Evolutionary conservation across 257 asterid species (phyloP).

Genomic region (Plantago major): DNA sequence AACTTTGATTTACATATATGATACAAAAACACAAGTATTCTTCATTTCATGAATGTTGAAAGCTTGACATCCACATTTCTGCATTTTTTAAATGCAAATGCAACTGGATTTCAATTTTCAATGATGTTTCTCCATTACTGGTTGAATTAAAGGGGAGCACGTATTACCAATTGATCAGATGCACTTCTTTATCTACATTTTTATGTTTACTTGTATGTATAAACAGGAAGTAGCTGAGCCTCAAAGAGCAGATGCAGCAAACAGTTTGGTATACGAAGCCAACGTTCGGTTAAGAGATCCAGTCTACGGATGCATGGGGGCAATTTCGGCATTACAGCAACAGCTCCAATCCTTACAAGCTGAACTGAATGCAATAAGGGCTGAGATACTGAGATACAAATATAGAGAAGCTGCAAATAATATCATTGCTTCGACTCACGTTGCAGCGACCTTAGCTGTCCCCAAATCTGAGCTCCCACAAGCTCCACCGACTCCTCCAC

Average conservation of each 20-base stretch:
- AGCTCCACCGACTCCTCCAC: conserved; percentile 63
- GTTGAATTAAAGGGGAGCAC: too few relatives aligned
- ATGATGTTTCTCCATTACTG: too few relatives aligned
- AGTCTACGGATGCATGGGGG: conserved; percentile 96
- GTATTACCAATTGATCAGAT: too few relatives aligned
- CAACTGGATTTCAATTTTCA: too few relatives aligned
- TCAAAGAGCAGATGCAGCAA: conserved; percentile 85
- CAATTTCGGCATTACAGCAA: conserved; percentile 75
- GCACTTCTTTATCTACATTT: too few relatives aligned
- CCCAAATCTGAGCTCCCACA: conserved; percentile 62
- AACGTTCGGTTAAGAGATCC: conserved; percentile 88
- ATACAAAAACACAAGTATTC: too few relatives aligned
- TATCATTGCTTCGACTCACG: conserved; percentile 49
- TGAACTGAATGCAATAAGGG: conserved; percentile 65
- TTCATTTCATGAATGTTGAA: too few relatives aligned
- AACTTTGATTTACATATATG: too few relatives aligned
- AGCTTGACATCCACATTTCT: too few relatives aligned
- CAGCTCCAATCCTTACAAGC: conserved; percentile 68
- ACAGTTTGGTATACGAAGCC: conserved; percentile 88
- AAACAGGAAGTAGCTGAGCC: conserved; percentile 67
- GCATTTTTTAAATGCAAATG: too few relatives aligned
- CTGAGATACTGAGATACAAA: conserved; percentile 64
- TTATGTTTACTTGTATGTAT: too few relatives aligned
- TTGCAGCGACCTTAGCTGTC: conserved; percentile 36
- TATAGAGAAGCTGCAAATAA: conserved; percentile 72